Evolutionary conservation across 345 rosid genomes (phyloP).

Genomic region (Citrus inodora): DNA sequence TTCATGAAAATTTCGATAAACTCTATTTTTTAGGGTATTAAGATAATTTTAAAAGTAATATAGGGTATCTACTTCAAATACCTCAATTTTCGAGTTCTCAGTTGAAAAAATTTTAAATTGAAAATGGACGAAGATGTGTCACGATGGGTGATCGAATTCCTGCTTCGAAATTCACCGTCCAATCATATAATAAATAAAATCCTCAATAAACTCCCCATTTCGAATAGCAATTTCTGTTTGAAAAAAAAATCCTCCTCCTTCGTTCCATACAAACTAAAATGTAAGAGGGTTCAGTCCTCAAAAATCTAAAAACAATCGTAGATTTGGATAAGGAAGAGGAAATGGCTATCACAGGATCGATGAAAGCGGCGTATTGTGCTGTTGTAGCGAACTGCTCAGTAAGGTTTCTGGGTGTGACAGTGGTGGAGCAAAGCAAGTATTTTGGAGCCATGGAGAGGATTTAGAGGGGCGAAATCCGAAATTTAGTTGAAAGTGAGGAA

Average conservation of each 20-base stretch:
- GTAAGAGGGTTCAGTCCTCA: conserved; percentile 40
- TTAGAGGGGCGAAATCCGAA: conserved; percentile 42
- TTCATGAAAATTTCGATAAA: no score
- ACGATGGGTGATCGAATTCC: conserved; percentile 31
- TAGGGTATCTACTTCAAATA: no score
- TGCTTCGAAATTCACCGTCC: conserved; percentile 17
- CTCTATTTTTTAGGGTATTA: no score
- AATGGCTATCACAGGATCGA: conserved; percentile 25
- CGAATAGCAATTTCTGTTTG: conserved; percentile 11
- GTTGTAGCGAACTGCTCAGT: no score
- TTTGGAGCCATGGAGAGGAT: conserved; percentile 44
- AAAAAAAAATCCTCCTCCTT: conserved; percentile 30
- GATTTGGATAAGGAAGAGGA: conserved; percentile 35
- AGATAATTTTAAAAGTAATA: no score
- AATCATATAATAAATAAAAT: conserved; percentile 10
- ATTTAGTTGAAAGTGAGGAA: conserved; percentile 36
- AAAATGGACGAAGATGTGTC: conserved; percentile 18
- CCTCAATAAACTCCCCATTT: conserved; percentile 13
- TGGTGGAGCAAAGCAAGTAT: conserved; percentile 19
- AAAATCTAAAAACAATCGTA: conserved; percentile 34
- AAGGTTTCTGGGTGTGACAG: no score
- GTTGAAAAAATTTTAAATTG: no score
- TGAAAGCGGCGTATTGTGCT: conserved; percentile 50
- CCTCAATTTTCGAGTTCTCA: no score
- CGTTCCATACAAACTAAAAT: conserved; percentile 35